phyloP scores from a whole-genome alignment of 352 stramenopile species.

The Phytophthora sp. region DNA sequence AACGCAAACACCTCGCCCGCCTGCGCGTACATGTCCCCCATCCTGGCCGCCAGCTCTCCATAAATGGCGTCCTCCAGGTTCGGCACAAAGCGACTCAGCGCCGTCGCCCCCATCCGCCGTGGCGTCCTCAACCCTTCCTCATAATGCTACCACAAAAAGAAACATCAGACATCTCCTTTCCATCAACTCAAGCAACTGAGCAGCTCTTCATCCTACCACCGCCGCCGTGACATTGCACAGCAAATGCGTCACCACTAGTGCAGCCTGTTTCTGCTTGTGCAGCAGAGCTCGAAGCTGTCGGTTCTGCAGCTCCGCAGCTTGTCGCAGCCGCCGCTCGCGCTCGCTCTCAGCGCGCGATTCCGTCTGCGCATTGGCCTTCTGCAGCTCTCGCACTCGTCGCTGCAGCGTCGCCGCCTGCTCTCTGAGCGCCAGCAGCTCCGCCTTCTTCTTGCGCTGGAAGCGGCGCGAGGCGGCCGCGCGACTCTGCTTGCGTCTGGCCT shows the following conservation, averaged over 20 bases:
- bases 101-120: background rate
- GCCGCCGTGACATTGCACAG: constrained; percentile 14
- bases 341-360: no score
- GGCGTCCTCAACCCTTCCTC: constrained; percentile 13
- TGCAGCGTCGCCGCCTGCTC: constrained; percentile 3
- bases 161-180: background rate
- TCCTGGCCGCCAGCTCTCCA: constrained; percentile 3
- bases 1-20: background rate
- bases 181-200: background rate
- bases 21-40: constrained; percentile 9
- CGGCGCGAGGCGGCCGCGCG: constrained; percentile 19
- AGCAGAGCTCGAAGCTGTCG: constrained; percentile 12
- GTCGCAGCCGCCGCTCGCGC: constrained; percentile 5
- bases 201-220: constrained; percentile 5
- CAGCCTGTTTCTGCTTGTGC: constrained; percentile 4
- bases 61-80: constrained; percentile 24
- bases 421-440: constrained; percentile 12
- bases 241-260: background rate
- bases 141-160: constrained; percentile 3
- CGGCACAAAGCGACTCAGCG: constrained; percentile 5
- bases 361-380: no score
- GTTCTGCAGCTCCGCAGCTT: constrained; percentile 6
- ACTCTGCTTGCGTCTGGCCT: constrained; percentile 4
- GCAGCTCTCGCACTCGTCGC: constrained; percentile 7
- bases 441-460: constrained; percentile 29